phyloP scores from a whole-genome alignment of 371 early-diverging fungal species.

The Agmasoma carcini region DNA sequence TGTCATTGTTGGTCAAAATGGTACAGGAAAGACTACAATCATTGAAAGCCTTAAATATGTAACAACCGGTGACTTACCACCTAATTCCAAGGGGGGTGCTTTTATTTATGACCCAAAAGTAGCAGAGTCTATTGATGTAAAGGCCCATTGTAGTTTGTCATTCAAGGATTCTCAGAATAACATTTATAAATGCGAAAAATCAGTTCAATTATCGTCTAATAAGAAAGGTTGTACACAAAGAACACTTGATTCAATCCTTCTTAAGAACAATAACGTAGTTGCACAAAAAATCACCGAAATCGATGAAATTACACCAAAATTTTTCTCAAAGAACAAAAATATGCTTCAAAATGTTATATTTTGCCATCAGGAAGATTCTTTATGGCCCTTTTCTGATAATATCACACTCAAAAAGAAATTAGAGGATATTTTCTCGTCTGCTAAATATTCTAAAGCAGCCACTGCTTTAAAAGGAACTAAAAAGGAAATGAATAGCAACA shows the following conservation, averaged over 20 bases:
- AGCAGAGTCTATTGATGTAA: constrained; percentile 64
- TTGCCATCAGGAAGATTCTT: constrained; percentile 96
- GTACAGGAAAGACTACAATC: constrained; percentile 93
- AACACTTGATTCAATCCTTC: constrained; percentile 61
- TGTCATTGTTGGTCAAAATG: constrained; percentile 90
- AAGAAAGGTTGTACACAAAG: constrained; percentile 59
- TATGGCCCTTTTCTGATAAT: constrained; percentile 88
- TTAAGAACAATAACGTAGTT: constrained; percentile 51
- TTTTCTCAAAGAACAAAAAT: constrained; percentile 71
- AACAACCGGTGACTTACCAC: constrained; percentile 84
- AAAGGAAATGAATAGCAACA: constrained; percentile 60
- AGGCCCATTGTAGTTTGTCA: constrained; percentile 75
- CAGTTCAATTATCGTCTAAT: constrained; percentile 60
- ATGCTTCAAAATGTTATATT: constrained; percentile 94
- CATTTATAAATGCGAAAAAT: constrained; percentile 63
- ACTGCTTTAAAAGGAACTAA: constrained; percentile 63
- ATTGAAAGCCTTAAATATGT: constrained; percentile 91
- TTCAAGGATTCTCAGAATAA: constrained; percentile 65
- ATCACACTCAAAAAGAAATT: constrained; percentile 78
- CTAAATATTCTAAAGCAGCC: constrained; percentile 76
- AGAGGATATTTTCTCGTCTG: constrained; percentile 90
- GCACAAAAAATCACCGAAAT: constrained; percentile 68
- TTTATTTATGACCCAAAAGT: constrained; percentile 91
- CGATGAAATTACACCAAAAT: constrained; percentile 65
- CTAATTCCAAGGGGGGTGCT: constrained; percentile 65